phyloP scores from a whole-genome alignment of 768 basidiomycete species.

The Termitomyces sp. region DNA sequence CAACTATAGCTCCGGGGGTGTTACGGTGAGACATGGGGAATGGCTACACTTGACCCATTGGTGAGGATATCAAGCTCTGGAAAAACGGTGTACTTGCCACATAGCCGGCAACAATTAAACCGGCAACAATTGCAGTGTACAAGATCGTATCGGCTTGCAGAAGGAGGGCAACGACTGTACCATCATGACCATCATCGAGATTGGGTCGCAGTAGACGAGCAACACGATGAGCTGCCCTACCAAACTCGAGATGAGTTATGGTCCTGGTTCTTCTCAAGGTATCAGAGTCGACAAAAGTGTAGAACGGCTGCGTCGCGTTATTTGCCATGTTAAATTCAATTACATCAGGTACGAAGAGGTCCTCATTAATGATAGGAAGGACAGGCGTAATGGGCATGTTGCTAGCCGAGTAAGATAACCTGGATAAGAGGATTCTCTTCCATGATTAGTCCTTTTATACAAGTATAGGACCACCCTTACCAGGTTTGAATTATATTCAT shows the following conservation, averaged over 20 bases:
- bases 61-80: background rate
- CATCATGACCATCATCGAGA: conserved; percentile 22
- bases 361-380: conserved; percentile 1
- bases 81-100: conserved; percentile 16
- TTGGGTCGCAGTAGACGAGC: conserved; percentile 33
- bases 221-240: conserved; percentile 10
- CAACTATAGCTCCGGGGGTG: conserved; percentile 27
- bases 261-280: conserved; percentile 9
- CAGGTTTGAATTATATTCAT: background rate
- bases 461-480: background rate
- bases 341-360: conserved; percentile 5
- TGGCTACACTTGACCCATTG: conserved; percentile 20
- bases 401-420: background rate
- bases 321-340: conserved; percentile 9
- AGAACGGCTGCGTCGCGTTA: conserved; percentile 10
- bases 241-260: conserved; percentile 39
- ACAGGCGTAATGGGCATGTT: background rate
- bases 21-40: conserved; percentile 36
- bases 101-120: conserved; percentile 24
- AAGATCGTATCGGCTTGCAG: conserved; percentile 23
- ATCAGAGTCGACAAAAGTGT: background rate
- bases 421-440: background rate
- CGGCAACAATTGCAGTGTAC: conserved; percentile 30
- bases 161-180: conserved; percentile 27
- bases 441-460: background rate